Evolutionary conservation across 2,329 filamentous ascomycete species (phyloP).

Genomic region (Bimuria novae-zelandiae): DNA sequence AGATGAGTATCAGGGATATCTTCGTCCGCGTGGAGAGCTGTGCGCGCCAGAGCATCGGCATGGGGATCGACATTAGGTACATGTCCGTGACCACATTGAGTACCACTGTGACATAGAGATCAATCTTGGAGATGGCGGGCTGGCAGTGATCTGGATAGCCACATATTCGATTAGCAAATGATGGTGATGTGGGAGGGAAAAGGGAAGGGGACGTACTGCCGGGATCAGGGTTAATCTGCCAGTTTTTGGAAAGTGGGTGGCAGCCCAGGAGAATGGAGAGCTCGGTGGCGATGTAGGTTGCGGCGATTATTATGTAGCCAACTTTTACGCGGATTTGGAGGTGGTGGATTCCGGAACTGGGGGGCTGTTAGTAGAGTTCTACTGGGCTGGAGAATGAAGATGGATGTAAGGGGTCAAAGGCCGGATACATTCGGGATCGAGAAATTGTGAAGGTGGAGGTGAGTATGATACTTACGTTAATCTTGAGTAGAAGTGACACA

Average conservation of each 20-base stretch:
- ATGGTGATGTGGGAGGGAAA: too few relatives aligned
- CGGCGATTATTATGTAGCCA: slow-evolving; percentile 56
- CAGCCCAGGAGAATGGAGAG: slow-evolving; percentile 59
- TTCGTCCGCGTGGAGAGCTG: slow-evolving; percentile 56
- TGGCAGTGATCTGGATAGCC: slow-evolving; percentile 19
- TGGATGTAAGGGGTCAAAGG: too few relatives aligned
- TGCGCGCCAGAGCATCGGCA: slow-evolving; percentile 61
- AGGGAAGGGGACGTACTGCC: slow-evolving; percentile 51
- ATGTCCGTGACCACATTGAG: slow-evolving; percentile 62
- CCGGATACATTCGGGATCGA: neutral
- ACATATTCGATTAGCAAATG: too few relatives aligned
- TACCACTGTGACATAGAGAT: slow-evolving; percentile 36
- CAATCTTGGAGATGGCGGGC: slow-evolving; percentile 14
- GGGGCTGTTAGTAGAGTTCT: too few relatives aligned
- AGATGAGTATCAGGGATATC: slow-evolving; percentile 57
- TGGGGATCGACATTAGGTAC: slow-evolving; percentile 62
- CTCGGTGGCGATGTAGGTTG: slow-evolving; percentile 56
- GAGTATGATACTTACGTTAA: slow-evolving; percentile 40
- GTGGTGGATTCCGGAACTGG: slow-evolving; percentile 12
- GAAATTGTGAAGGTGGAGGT: too few relatives aligned
- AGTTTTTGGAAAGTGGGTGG: slow-evolving; percentile 58
- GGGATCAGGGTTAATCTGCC: slow-evolving; percentile 64
- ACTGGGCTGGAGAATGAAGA: too few relatives aligned
- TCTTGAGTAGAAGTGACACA: slow-evolving; percentile 62
- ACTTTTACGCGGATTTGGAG: slow-evolving; percentile 46